These are phyloP conservation scores for Rhizopogon vulgaris DNA, from an alignment of 768 basidiomycete genomes.

Conservation along the genomic window DNA sequence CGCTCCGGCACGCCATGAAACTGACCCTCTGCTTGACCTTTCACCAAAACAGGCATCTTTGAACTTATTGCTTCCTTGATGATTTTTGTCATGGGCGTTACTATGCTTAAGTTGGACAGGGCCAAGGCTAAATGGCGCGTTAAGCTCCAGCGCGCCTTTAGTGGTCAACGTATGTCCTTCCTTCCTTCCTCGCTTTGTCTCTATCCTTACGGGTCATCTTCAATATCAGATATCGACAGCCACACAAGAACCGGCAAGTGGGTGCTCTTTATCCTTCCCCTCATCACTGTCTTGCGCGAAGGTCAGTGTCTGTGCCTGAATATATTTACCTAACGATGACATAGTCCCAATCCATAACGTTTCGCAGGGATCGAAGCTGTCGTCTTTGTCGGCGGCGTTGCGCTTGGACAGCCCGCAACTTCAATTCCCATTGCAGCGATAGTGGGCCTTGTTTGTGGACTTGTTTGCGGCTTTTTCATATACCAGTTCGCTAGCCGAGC, in stretches of 20 bases:
- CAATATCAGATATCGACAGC: slow-evolving; percentile 36
- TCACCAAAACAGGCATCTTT: slow-evolving; percentile 47
- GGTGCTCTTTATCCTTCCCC: slow-evolving; percentile 83
- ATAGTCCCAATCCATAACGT: background rate
- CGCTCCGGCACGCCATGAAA: background rate
- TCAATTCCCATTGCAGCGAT: slow-evolving; percentile 91
- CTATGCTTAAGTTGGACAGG: slow-evolving; percentile 93
- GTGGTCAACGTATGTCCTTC: slow-evolving; percentile 38
- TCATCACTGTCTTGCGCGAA: slow-evolving; percentile 91
- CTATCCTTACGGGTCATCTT: background rate
- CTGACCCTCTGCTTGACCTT: background rate
- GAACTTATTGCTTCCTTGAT: slow-evolving; percentile 66
- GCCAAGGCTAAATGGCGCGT: slow-evolving; percentile 93
- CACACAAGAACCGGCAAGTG: slow-evolving; percentile 62
- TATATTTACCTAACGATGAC: background rate
- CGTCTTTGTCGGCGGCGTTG: slow-evolving; percentile 90
- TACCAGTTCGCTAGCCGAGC: slow-evolving; percentile 75
- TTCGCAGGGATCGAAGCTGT: slow-evolving; percentile 75
- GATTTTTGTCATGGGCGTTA: slow-evolving; percentile 90
- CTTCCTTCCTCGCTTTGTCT: background rate
- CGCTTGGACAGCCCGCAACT: slow-evolving; percentile 73
- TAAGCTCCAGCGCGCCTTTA: slow-evolving; percentile 80
- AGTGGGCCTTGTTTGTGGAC: slow-evolving; percentile 74
- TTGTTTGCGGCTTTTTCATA: slow-evolving; percentile 67
- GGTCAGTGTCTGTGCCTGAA: slow-evolving; percentile 33